Evolutionary conservation across 768 basidiomycete genomes (phyloP).

Genomic region (Mycena crocata): DNA sequence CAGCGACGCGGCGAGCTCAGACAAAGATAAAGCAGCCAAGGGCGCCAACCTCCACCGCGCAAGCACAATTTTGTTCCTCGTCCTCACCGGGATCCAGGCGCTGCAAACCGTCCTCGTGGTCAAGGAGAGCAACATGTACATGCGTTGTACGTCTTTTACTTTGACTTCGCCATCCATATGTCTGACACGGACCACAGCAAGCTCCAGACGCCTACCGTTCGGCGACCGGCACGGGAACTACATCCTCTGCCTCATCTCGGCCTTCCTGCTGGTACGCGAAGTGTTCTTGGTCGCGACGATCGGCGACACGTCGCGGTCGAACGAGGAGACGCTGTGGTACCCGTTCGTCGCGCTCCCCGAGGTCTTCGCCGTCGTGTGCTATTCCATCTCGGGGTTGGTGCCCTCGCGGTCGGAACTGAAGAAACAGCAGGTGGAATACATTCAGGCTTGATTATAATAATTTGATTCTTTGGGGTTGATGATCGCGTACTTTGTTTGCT

Average conservation of each 20-base stretch:
- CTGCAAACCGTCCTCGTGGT: slow-evolving; percentile 31
- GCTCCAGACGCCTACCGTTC: background rate
- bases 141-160: background rate
- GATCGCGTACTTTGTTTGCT: too few relatives aligned
- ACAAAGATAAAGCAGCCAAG: slow-evolving; percentile 23
- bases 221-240: slow-evolving; percentile 18
- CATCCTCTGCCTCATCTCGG: slow-evolving; percentile 23
- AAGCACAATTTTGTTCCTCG: slow-evolving; percentile 52
- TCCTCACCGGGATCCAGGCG: slow-evolving; percentile 48
- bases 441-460: background rate
- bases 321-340: slow-evolving; percentile 23
- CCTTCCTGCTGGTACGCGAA: slow-evolving; percentile 20
- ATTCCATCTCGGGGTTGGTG: slow-evolving; percentile 17
- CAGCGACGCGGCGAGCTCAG: slow-evolving; percentile 29
- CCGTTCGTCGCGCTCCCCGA: slow-evolving; percentile 25
- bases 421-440: background rate
- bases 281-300: slow-evolving; percentile 17
- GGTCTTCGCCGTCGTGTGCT: slow-evolving; percentile 21
- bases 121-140: background rate
- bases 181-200: background rate
- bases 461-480: too few relatives aligned
- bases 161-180: background rate
- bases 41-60: slow-evolving; percentile 44
- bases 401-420: slow-evolving; percentile 16
- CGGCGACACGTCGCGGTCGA: background rate